Conservation (phyloP, 768 basidiomycete species). For the Termitomyces sp. region DNA sequence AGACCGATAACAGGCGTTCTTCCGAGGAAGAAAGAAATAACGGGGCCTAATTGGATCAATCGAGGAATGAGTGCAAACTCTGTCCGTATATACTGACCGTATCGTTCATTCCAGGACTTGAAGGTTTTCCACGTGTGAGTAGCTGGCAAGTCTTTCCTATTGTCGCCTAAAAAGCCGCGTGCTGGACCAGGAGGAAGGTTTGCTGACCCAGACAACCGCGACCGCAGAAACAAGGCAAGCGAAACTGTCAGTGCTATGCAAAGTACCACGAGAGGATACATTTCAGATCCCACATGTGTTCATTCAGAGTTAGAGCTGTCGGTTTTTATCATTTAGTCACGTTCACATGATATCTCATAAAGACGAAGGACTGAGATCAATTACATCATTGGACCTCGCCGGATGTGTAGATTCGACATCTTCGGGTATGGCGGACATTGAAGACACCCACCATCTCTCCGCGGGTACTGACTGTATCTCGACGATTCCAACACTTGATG, state of each 20-base stretch:
- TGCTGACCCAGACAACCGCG: neutral
- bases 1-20: constrained; percentile 18
- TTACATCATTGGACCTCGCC: no score
- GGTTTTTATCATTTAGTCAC: neutral
- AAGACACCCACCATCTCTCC: no score
- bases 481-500: no score
- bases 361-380: no score
- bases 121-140: constrained; percentile 17
- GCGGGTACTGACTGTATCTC: no score
- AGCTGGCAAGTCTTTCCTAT: constrained; percentile 3
- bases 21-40: constrained; percentile 18
- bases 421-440: no score
- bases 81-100: constrained; percentile 8
- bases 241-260: neutral
- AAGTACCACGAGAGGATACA: neutral
- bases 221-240: neutral
- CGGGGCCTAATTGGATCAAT: constrained; percentile 8
- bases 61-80: neutral
- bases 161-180: constrained; percentile 1
- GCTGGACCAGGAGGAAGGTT: constrained; percentile 4
- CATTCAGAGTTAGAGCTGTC: no score
- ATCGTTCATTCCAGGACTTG: constrained; percentile 13
- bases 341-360: neutral
- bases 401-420: no score
- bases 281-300: neutral